Base-by-base conservation (phyloP, 179 eudicot species). In the Monotropa hypopitys region DNA sequence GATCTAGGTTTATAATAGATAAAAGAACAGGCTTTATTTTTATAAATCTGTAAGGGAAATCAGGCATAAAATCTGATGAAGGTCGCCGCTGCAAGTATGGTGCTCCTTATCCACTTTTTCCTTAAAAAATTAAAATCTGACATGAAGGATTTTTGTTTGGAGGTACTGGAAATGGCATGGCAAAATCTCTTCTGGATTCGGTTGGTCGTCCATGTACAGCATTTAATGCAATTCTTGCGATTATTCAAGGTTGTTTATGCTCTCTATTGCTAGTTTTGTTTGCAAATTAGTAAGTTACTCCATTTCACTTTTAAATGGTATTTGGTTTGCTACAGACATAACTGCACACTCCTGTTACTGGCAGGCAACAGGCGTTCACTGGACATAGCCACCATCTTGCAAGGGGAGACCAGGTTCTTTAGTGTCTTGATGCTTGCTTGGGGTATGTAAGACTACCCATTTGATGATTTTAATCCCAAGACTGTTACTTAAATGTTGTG, bases 141-240 rank as follows among this genome's bases (percentile, higher is more conserved):
- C 68, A 1, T 69, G 69, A 75, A 72, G 40, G 70, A 50, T 74
- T 85, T 82, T 53, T 81, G 78, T 62, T 77, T 83, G 78, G 79
- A 94, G 98, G 98, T 73, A 94, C 99, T 73, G 95, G 97, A 80
- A 95, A 95, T 83, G 99, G 99, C 79, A 87, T 95, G 95, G 93
- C 86, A 63, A 95, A 93, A 86, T 95, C 99, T 54, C 88, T 95
- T 78, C 81, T 93, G 84, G 97, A 95, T 89, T 87, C 89, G 40
- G 94, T 85, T 84, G 95, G 99, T 63, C 85, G 86, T 32, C 92
- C 97, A 18, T 95, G 93, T 84, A 74, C 93, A 63, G 89, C 89
- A 73, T 82, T 80, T 80, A 73, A 87, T 88, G 93, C 99, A 73
- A 81, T 83, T 80, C 86, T 89, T 85, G 90, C 93, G 21, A 85